Base-by-base conservation (phyloP, 1,139 yeast species). In the Kodamaea sp. region DNA sequence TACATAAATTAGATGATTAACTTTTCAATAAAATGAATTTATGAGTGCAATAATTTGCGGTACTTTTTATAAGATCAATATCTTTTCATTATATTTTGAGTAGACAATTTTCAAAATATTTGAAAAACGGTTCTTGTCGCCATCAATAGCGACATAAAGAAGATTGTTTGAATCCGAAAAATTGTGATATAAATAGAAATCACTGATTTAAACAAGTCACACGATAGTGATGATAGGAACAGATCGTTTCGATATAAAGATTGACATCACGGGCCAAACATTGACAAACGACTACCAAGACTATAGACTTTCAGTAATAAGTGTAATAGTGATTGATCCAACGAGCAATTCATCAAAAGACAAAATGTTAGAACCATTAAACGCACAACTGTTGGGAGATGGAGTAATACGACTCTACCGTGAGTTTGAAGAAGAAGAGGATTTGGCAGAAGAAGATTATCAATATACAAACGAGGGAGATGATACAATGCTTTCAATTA, bases 401-500 rank as follows among this genome's bases (percentile, higher is more conserved):
- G 96, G 96, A 0, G 78, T 83, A 7, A 77, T 87, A 8, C 69
- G 86, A 38, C 61, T 87, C n/a, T 87, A 70, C 56, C 67, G 84
- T 43, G 83, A 77, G 43, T 69, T 67, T 34, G 70, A 62, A 23
- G 63, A 49, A 9, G 64, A 32, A 11, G 48, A 45, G 3, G 37
- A 48, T 10, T 30, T 26, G 4, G 31, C 32, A 32, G 26, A 32
- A 32, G 30, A 36, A 28, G 34, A 43, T 41, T 9, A 27, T 33
- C 12, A 20, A 10, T 24, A 27, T 23, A 20, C 20, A 26, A 6
- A 29, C 11, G 12, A 23, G 2, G 80, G 79, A 1, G 84, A 81
- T 51, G 81, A 73, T 29, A 78, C 84, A 1, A 80, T 85, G 64
- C 75, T 87, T 6, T 80, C 95, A 0, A 84, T 90, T 22, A 63